Base-by-base conservation (phyloP, 176 grass and related monocot genomes). In the Aegilops tauschii region DNA sequence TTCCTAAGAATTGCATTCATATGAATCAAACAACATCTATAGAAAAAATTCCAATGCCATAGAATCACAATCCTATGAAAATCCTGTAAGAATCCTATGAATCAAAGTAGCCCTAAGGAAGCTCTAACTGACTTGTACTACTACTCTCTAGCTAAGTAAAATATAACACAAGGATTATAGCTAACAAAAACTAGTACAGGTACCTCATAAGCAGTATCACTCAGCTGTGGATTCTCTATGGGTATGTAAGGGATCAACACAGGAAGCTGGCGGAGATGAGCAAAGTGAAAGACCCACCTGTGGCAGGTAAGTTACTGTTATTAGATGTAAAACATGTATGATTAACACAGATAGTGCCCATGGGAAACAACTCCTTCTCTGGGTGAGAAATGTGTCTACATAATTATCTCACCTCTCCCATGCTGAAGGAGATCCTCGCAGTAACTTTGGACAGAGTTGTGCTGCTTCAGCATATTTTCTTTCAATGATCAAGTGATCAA, bases 271-370 rank as follows among this genome's bases (percentile, higher is more conserved):
- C 94, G 92, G 64, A 99, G 94, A 88, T 96, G 92, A 68, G 94
- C 97, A 91, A 99, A 99, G 85, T 96, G 92, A 82, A 96, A 99
- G 76, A 99, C 90, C 97, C 97, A 99, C 80, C 97, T 99, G 76
- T 77, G 50, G 73, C 50, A 88, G 77, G 28, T 68, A 90, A 76
- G 67, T 67, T 82, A 12, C 85, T 8, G 69, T 92, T 90, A 89
- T 16, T 70, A 82, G 17, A 69, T 35, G 68, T 68, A 76, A 77
- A 58, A 78, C 64, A 76, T 12, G 59, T 44, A 75, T 67, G 76
- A 88, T 72, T 65, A 86, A 88, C 79, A 66, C 7, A 35, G 61
- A n/a, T 34, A 70, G 34, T 76, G 58, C 73, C 49, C 31, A 56
- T 77, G 30, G 84, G 87, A 61, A 74, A 80, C 28, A 74, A 80